Evolutionary conservation across 176 grass and related monocot genomes (phyloP).

Genomic region (Eleusine coracana): DNA sequence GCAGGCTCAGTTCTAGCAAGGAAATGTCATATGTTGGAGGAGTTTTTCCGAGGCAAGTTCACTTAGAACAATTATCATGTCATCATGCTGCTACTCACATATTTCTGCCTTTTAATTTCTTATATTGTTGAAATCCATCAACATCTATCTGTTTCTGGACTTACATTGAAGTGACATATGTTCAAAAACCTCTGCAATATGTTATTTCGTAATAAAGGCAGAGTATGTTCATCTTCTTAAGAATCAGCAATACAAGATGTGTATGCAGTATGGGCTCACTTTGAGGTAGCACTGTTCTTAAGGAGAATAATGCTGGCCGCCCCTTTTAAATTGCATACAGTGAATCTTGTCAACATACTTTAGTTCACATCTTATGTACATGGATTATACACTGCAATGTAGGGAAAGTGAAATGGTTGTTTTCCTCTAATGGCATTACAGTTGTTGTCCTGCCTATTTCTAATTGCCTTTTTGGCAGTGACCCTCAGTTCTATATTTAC

Average conservation of each 20-base stretch:
- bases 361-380: neutral
- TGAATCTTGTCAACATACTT: neutral
- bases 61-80: neutral
- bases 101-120: neutral
- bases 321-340: neutral
- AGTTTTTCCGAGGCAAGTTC: slow-evolving; percentile 76
- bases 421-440: neutral
- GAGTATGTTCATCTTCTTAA: slow-evolving; percentile 1
- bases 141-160: neutral
- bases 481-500: slow-evolving; percentile 10
- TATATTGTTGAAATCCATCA: neutral
- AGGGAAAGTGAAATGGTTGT: slow-evolving; percentile 18
- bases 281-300: neutral
- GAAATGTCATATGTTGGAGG: slow-evolving; percentile 63
- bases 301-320: neutral
- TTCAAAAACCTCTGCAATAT: neutral
- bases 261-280: neutral
- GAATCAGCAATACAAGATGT: slow-evolving; percentile 9
- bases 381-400: neutral
- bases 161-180: slow-evolving; percentile 1
- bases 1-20: slow-evolving; percentile 61
- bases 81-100: slow-evolving; percentile 3
- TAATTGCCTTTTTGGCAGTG: neutral
- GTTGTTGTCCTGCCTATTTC: neutral
- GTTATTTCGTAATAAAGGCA: neutral